Percentiles rank a stretch among this genome's conserved stretches.
Conservation (phyloP, 345 rosid genomes). For the Ailanthus altissimus region DNA sequence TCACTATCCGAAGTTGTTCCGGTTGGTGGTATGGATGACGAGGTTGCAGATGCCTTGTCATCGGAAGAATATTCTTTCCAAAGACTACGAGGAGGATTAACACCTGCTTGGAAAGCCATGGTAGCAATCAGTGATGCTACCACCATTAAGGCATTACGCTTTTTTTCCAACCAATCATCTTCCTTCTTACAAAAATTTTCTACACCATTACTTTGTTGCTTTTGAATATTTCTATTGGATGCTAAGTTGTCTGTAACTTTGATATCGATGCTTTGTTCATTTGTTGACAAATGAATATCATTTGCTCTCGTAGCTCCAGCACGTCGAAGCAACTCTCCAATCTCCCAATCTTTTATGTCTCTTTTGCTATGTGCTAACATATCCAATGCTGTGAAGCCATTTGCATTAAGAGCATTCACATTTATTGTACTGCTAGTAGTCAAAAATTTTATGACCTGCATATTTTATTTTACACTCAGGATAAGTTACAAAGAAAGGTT, state of each 20-base stretch:
- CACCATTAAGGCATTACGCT: conserved; percentile 25
- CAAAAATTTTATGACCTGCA: conserved; percentile 29
- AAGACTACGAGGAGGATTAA: conserved; percentile 30
- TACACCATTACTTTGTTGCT: background rate
- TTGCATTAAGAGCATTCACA: conserved; percentile 23
- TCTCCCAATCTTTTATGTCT: conserved; percentile 25
- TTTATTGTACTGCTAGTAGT: conserved; percentile 6
- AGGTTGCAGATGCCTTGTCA: background rate
- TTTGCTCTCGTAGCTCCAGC: conserved; percentile 6
- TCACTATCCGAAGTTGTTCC: too few species aligned
- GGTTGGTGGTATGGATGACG: background rate
- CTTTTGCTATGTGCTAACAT: conserved; percentile 18
- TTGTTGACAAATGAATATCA: background rate
- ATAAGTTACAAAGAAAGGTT: too few species aligned
- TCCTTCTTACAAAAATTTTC: background rate
- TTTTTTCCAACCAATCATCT: conserved; percentile 11
- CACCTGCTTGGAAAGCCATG: conserved; percentile 32
- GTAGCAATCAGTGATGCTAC: conserved; percentile 39
- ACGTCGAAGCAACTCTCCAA: conserved; percentile 19
- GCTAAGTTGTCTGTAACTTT: background rate
- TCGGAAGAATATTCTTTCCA: conserved; percentile 2
- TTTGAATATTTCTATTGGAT: background rate
- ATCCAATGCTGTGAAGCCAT: conserved; percentile 30
- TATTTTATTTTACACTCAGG: background rate
- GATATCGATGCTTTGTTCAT: background rate